phyloP scores from a whole-genome alignment of 805 yeast genomes.

The Kodamaea neixiangensis region DNA sequence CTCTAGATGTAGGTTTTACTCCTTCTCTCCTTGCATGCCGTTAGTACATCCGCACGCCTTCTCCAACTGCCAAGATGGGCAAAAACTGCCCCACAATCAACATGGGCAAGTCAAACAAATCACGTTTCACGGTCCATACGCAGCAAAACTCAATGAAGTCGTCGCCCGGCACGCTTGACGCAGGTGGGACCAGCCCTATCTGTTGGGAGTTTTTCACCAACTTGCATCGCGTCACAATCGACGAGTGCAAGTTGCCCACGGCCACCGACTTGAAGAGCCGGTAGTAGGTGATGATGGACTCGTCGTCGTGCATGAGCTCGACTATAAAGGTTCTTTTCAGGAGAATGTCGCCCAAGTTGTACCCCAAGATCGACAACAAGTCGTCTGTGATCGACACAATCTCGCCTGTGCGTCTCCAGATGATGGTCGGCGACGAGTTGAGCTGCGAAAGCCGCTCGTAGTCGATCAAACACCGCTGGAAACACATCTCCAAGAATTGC shows the following conservation, averaged over 20 bases:
- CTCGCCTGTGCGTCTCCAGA: slow-evolving; percentile 87
- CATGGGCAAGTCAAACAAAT: slow-evolving; percentile 83
- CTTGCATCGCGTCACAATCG: slow-evolving; percentile 53
- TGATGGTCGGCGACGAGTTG: slow-evolving; percentile 76
- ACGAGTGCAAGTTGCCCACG: slow-evolving; percentile 61
- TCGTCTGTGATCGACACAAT: slow-evolving; percentile 78
- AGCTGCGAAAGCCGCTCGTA: slow-evolving; percentile 45
- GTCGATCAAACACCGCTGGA: slow-evolving; percentile 47
- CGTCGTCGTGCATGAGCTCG: slow-evolving; percentile 77
- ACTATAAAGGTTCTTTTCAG: slow-evolving; percentile 66
- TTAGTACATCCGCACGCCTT: slow-evolving; percentile 34
- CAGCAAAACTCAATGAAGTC: slow-evolving; percentile 63
- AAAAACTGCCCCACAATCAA: slow-evolving; percentile 78
- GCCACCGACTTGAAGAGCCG: slow-evolving; percentile 70
- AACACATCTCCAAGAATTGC: slow-evolving; percentile 49
- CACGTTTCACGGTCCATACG: slow-evolving; percentile 84
- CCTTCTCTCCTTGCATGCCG: neutral
- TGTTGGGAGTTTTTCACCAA: slow-evolving; percentile 32
- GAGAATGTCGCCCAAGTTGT: slow-evolving; percentile 56
- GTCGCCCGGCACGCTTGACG: slow-evolving; percentile 11
- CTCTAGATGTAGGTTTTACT: too few relatives aligned
- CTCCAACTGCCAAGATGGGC: slow-evolving; percentile 53
- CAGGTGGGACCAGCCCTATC: slow-evolving; percentile 4
- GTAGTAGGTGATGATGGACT: slow-evolving; percentile 70
- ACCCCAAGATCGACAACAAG: slow-evolving; percentile 68